Evolutionary conservation across 2,329 filamentous ascomycete genomes (phyloP), one percentile per base, ranked within the genome.

Genomic region (Capronia americana): DNA sequence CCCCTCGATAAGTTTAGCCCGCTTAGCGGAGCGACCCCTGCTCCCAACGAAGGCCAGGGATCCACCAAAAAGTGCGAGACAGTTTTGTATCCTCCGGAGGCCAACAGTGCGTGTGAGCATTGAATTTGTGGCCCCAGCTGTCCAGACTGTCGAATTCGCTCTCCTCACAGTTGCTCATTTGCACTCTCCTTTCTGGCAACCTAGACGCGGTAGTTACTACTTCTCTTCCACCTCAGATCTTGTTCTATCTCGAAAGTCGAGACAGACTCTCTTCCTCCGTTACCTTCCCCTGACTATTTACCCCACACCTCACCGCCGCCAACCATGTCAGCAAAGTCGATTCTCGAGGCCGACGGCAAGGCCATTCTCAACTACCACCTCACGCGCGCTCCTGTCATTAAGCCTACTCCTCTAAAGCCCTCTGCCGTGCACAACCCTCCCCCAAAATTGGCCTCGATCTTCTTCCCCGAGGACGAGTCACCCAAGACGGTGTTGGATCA

Each of bases 311-410:
- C 71, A 69, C 68, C 65, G 66, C 69, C 69, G 69, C 69, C 38
- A 81, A 87, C 77, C 77, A 96, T 96, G 92, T 93, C 92, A 80
- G 92, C 95, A 82, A 99, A 99, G 86, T 91, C 94, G 74, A 98
- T 99, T 80, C 84, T 91, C 87, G 95, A 99, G 87, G 94, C 94
- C 87, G 95, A 99, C 86, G 95, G 95, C 88, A 99, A 99, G 91
- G 95, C 95, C 88, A 98, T 99, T 86, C 88, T 99, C 88, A 98
- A 97, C 91, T 99, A 98, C 88, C 95, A 98, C 87, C 93, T 99
- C 83, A 98, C 95, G 76, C 91, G 95, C 80, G 92, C 95, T 75
- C 90, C 93, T 73, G 91, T 96, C 81, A 97, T 99, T 88, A 98
- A 97, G 91, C 92, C 94, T 74, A 94, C 93, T 78, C 93, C 95